phyloP scores from a whole-genome alignment of 1,139 yeast genomes.

The Pneumocystis sp. region DNA sequence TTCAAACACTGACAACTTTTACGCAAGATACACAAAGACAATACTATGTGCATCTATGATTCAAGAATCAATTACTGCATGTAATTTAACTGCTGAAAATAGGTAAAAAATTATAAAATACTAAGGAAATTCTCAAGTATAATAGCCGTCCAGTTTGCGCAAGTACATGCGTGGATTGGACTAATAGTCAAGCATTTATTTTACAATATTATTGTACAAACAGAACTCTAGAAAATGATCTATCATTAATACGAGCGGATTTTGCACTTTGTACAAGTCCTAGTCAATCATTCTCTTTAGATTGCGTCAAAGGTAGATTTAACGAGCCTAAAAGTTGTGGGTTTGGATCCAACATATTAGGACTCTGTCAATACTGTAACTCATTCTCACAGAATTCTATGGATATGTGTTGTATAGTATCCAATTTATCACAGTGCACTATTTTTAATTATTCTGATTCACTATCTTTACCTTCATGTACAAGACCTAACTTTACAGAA shows the following conservation, averaged over 20 bases:
- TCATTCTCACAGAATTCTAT: slow-evolving; percentile 1
- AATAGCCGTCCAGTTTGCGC: slow-evolving; percentile 8
- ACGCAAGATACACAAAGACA: slow-evolving; percentile 6
- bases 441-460: not conserved
- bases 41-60: slow-evolving; percentile 8
- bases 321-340: slow-evolving; percentile 6
- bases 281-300: not conserved
- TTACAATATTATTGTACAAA: slow-evolving; percentile 2
- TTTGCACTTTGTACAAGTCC: slow-evolving; percentile 8
- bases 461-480: not conserved
- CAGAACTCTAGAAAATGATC: not conserved
- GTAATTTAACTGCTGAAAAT: not conserved
- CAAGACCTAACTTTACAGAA: not conserved
- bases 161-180: slow-evolving; percentile 6
- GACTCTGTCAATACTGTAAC: slow-evolving; percentile 5
- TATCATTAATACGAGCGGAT: slow-evolving; percentile 3
- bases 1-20: not conserved
- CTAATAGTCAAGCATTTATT: slow-evolving; percentile 1
- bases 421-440: not conserved
- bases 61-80: slow-evolving; percentile 2
- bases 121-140: not conserved
- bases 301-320: slow-evolving; percentile 6
- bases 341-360: slow-evolving; percentile 2
- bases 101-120: not conserved
- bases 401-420: not conserved